phyloP scores from a whole-genome alignment of 2,329 filamentous ascomycete genomes.

The Chrysoporthe cubensis region DNA sequence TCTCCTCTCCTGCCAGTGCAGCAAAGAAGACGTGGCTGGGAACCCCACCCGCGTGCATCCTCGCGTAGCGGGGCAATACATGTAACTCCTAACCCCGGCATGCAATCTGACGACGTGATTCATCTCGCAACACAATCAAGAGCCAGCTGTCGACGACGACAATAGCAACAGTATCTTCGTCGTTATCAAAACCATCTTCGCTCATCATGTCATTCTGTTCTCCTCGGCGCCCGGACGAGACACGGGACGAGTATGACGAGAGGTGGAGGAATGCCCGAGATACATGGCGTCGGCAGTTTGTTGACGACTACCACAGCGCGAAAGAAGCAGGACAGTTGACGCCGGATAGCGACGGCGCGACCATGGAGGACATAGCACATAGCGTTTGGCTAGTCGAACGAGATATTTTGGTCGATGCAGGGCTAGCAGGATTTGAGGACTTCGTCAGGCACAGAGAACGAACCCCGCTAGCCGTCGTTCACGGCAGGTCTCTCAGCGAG shows the following conservation, averaged over 20 bases:
- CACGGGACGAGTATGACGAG: background rate
- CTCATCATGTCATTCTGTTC: slow-evolving; percentile 3
- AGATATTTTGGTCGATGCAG: slow-evolving; percentile 4
- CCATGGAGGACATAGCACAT: background rate
- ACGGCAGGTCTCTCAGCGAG: slow-evolving; percentile 16
- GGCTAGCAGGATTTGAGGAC: slow-evolving; percentile 4
- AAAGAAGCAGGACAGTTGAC: slow-evolving; percentile 8
- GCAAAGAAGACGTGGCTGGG: too few species aligned
- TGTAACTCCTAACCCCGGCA: too few species aligned
- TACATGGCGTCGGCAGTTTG: slow-evolving; percentile 9
- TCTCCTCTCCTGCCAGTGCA: too few species aligned
- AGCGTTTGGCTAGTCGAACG: background rate
- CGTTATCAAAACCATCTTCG: too few species aligned
- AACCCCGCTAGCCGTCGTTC: background rate
- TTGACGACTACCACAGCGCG: slow-evolving; percentile 2
- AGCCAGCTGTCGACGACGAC: too few species aligned
- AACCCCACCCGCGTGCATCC: too few species aligned
- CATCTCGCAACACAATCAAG: too few species aligned
- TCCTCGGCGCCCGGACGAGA: slow-evolving; percentile 3
- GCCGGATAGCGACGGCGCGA: background rate
- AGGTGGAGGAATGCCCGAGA: slow-evolving; percentile 7
- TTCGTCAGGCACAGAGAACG: background rate
- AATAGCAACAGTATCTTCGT: too few species aligned
- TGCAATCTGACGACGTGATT: too few species aligned
- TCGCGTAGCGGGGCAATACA: too few species aligned